A percentile compares a stretch with the other conserved stretches of the same genome.
Conservation (phyloP, 2,329 filamentous ascomycete genomes). For the Chaetomium strumarium region DNA sequence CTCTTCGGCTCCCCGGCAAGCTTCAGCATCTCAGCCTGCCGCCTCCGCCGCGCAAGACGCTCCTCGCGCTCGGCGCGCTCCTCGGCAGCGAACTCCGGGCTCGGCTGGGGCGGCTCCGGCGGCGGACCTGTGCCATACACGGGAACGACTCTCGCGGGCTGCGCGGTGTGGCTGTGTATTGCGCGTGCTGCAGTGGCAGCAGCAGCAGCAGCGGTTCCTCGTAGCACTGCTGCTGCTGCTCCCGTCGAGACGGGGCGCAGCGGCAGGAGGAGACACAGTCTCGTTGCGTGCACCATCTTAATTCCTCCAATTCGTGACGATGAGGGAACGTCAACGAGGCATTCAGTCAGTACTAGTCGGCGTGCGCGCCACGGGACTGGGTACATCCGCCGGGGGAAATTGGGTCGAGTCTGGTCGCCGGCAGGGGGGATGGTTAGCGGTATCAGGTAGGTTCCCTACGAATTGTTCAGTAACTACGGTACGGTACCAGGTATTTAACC, state of each 20-base stretch:
- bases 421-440: not conserved
- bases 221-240: not conserved
- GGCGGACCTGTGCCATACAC: conserved; percentile 42
- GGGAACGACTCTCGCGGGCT: conserved; percentile 25
- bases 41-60: conserved; percentile 45
- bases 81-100: conserved; percentile 29
- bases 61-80: conserved; percentile 26
- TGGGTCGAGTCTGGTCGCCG: no score
- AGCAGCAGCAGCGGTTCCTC: not conserved
- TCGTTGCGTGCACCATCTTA: conserved; percentile 38
- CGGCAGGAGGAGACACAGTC: conserved; percentile 32
- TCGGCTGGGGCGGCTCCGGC: conserved; percentile 47
- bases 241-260: not conserved
- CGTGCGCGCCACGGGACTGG: conserved; percentile 2
- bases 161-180: conserved; percentile 24
- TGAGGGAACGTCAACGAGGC: no score
- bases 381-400: not conserved
- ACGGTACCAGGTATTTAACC: no score
- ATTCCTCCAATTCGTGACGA: not conserved
- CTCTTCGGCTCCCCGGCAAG: conserved; percentile 44
- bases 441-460: no score
- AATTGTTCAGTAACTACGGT: no score
- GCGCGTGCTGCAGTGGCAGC: not conserved
- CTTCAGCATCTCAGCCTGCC: conserved; percentile 50
- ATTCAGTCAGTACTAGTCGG: not conserved